These are phyloP conservation scores for Pseudogymnoascus sp. DNA, from an alignment of 2,329 filamentous ascomycete species.

Conservation along the genomic window DNA sequence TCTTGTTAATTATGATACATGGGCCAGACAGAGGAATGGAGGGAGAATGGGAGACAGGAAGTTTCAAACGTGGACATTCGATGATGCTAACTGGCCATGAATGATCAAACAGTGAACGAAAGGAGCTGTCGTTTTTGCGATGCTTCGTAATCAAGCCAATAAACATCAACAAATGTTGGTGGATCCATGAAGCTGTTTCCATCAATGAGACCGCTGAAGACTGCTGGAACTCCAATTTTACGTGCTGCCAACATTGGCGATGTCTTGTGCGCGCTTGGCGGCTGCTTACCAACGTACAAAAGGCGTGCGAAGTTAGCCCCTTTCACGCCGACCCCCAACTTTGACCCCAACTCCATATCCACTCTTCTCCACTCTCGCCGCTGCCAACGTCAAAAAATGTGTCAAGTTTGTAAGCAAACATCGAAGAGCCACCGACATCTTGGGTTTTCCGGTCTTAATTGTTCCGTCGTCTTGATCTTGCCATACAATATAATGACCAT, in stretches of 20 bases:
- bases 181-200: not conserved
- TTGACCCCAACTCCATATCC: constrained; percentile 1
- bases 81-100: not conserved
- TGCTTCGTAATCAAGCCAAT: constrained; percentile 7
- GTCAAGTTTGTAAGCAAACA: constrained; percentile 6
- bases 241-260: not conserved
- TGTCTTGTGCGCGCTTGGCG: constrained; percentile 5
- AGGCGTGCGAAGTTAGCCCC: not conserved
- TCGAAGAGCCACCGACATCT: not conserved
- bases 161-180: not conserved
- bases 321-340: not conserved
- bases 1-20: not conserved
- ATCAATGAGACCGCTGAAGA: not conserved
- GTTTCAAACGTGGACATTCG: not conserved
- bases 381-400: constrained; percentile 6
- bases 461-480: constrained; percentile 7
- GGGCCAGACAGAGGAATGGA: not conserved
- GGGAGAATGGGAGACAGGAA: not conserved
- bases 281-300: constrained; percentile 1
- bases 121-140: not conserved
- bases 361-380: constrained; percentile 8
- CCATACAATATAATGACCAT: not conserved
- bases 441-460: constrained; percentile 7
- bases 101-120: not conserved
- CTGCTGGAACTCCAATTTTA: not conserved